Conservation (phyloP, 2,329 filamentous ascomycete genomes). For the Calonectria pteridis region DNA sequence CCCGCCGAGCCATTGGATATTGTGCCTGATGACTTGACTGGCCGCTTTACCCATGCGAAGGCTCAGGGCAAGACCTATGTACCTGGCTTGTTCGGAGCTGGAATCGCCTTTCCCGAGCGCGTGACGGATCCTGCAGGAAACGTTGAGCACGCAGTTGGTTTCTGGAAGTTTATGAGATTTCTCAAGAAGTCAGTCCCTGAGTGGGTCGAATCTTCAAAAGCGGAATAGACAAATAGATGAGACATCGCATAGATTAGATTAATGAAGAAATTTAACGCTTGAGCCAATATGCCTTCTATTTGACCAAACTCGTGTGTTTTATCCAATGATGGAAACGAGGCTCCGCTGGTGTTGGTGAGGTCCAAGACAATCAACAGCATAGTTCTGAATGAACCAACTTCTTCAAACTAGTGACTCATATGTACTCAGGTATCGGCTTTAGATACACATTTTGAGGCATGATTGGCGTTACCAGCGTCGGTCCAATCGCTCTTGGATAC, state of each 20-base stretch:
- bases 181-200: slow-evolving; percentile 64
- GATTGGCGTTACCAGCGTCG: not conserved
- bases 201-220: slow-evolving; percentile 22
- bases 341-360: not conserved
- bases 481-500: not conserved
- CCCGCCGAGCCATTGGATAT: slow-evolving; percentile 58
- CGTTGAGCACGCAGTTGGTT: slow-evolving; percentile 71
- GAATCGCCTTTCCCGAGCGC: slow-evolving; percentile 73
- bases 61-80: slow-evolving; percentile 48
- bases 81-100: slow-evolving; percentile 69
- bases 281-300: too few relatives aligned
- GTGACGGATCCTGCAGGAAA: slow-evolving; percentile 72
- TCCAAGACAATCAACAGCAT: too few relatives aligned
- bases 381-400: not conserved
- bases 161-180: slow-evolving; percentile 76
- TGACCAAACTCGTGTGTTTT: too few relatives aligned
- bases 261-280: not conserved
- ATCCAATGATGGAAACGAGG: too few relatives aligned
- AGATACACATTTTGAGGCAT: too few relatives aligned
- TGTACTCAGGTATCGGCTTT: too few relatives aligned
- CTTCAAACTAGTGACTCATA: not conserved
- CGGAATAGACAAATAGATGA: not conserved
- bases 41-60: slow-evolving; percentile 28
- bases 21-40: slow-evolving; percentile 51
- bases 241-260: not conserved